Evolutionary conservation across 2,329 filamentous ascomycete genomes (phyloP), one percentile per base, ranked within the genome.

Genomic region (Coniella vitis): DNA sequence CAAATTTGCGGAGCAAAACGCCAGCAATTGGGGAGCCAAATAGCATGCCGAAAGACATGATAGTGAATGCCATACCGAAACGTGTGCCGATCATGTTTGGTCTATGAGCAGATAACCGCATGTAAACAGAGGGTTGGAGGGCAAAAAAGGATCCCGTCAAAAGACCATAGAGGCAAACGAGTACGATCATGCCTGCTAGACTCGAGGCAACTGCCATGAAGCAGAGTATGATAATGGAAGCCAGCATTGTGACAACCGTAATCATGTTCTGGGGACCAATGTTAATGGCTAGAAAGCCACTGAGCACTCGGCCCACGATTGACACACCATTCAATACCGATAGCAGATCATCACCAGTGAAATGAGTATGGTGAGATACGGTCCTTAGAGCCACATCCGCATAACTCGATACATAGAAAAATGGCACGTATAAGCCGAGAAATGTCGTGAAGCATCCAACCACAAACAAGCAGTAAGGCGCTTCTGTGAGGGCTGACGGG

Each of bases 371-470:
- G 48, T 17, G 42, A 14, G 17, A 56, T 22, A 2, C 45, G 41
- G 3, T 41, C 32, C 9, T 22, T n/a, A 8, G 51, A 36, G 4
- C 21, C 16, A 13, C 19, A 13, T 5, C n/a, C 19, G 50, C 53
- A 47, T 51, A 56, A 12, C 47, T 49, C 20, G 47, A 45, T 14
- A 55, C 40, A 47, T 55, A 57, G 45, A 53, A 57, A 48, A 56
- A 58, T 17, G 55, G 49, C 31, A 57, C 47, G 45, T 55, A 57
- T 12, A 58, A 38, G 17, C 55, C 56, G 29, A 53, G 44, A 34
- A 51, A 50, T 14, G 34, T 40, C 17, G 54, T 49, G 32, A 54
- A 51, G n/a, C 52, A 47, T 10, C 48, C 53, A 13, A 45, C 14
- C 25, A 51, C 34, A 17, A 51, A 53, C 9, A 48, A n/a, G 9